phyloP scores from a whole-genome alignment of 1,284 basidiomycete genomes.

The Trichosporon inkin region DNA sequence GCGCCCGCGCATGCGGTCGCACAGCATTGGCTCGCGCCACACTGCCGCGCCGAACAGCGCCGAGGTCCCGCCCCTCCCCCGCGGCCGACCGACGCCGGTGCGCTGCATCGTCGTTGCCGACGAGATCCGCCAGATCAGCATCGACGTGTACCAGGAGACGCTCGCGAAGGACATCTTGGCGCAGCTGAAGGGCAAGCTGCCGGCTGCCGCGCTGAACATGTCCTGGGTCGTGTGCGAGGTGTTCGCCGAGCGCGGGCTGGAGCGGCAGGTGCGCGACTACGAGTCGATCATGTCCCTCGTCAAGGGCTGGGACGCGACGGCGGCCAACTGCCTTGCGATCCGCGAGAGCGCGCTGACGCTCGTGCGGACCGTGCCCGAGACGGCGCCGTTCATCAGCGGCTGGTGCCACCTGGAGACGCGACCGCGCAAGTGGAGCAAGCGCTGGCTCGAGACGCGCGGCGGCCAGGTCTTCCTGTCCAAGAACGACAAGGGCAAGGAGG shows the following conservation, averaged over 20 bases:
- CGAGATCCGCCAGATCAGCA: conserved; percentile 16
- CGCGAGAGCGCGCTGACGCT: conserved; percentile 61
- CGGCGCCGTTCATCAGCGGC: conserved; percentile 64
- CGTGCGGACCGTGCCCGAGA: conserved; percentile 58
- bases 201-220: conserved; percentile 22
- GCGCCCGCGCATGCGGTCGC: conserved; percentile 10
- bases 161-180: conserved; percentile 40
- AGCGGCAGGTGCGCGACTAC: conserved; percentile 77
- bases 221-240: conserved; percentile 46
- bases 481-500: conserved; percentile 79
- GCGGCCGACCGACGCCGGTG: conserved; percentile 7
- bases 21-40: conserved; percentile 9
- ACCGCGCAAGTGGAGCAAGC: conserved; percentile 85
- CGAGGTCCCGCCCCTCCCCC: conserved; percentile 9
- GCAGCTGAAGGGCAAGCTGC: background rate
- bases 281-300: conserved; percentile 66
- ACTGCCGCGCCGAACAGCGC: background rate
- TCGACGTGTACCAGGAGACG: conserved; percentile 39
- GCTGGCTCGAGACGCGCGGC: conserved; percentile 77
- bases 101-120: conserved; percentile 14
- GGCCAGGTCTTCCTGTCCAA: conserved; percentile 79
- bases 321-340: conserved; percentile 69
- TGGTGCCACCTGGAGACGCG: conserved; percentile 82
- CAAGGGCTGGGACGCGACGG: conserved; percentile 74
- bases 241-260: conserved; percentile 50